Base-by-base conservation (phyloP, 768 basidiomycete genomes). In the Gloeostereum incarnatum region DNA sequence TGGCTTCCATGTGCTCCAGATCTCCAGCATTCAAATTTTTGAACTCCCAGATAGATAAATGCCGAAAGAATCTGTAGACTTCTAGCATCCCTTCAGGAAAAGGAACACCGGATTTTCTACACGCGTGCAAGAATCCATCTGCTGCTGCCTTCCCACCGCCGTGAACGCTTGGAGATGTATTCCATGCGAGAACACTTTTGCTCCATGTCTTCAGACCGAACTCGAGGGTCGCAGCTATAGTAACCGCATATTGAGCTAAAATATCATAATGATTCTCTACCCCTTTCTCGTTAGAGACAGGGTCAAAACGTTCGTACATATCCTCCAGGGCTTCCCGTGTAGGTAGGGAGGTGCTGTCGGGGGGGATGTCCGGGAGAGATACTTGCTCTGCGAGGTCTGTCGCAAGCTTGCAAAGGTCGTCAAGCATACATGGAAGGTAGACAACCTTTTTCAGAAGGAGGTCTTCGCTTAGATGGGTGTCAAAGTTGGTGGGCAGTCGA, bases 11-110 rank as follows among this genome's bases (percentile, higher is more conserved):
- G 18, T 13, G 22, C 10, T 3, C 32, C 9, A 13, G 18, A 6
- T 33, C 43, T 17, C 17, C 34, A 19, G 38, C 36, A 14, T 35
- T 31, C 5, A 51, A 5, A 26, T 42, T 49, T 27, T 51, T 51
- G 36, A 51, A 51, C 19, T 51, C 48, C 45, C 43, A 49, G 1
- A 41, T 23, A 3, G 34, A 40, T 10, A 51, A 25, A 10, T 35
- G 43, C 2, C 39, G 45, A n/a, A n/a, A n/a, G n/a, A n/a, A n/a
- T n/a, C n/a, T n/a, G 26, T 44, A 44, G 8, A 9, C 19, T 5
- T 31, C 21, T 9, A 23, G 21, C 3, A 45, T 39, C 11, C 11
- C n/a, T 11, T 16, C 24, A 13, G 34, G 24, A 4, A 16, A 6
- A 1, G 34, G 13, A n/a, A n/a, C n/a, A n/a, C n/a, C n/a, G n/a